Evolutionary conservation across 1,284 basidiomycete genomes (phyloP).

Genomic region (Cutaneotrichosporon spelunceum): DNA sequence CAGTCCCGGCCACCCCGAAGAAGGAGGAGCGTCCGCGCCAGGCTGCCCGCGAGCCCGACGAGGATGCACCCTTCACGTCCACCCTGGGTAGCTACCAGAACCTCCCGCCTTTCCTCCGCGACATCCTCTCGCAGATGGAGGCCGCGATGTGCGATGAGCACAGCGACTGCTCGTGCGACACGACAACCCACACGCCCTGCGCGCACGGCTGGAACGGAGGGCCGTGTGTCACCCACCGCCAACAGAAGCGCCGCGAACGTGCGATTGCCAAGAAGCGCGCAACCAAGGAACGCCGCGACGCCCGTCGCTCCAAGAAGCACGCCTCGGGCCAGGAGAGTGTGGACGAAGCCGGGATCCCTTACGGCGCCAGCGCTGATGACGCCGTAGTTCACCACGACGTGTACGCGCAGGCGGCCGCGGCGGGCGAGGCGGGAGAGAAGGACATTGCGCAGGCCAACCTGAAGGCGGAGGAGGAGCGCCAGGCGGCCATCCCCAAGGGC

Average conservation of each 20-base stretch:
- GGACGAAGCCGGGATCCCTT: conserved; percentile 7
- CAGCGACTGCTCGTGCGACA: conserved; percentile 12
- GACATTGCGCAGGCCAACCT: background rate
- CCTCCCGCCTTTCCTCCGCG: conserved; percentile 30
- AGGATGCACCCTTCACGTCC: conserved; percentile 26
- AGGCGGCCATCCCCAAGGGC: background rate
- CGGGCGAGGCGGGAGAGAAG: background rate
- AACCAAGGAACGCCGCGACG: conserved; percentile 1
- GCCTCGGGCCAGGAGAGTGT: background rate
- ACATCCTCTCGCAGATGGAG: conserved; percentile 31
- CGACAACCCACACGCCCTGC: conserved; percentile 6
- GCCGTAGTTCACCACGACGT: background rate
- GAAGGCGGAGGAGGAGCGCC: background rate
- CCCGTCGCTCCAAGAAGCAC: conserved; percentile 9
- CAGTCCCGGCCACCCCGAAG: background rate
- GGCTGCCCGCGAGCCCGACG: conserved; percentile 10
- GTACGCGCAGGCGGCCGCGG: background rate
- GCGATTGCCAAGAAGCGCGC: conserved; percentile 22
- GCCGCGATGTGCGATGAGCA: conserved; percentile 10
- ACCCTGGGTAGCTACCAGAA: conserved; percentile 29
- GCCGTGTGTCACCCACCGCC: conserved; percentile 1
- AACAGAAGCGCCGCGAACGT: conserved; percentile 4
- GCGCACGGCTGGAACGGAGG: conserved; percentile 9
- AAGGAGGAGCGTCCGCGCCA: background rate
- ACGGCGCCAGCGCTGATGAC: background rate